Conservation (phyloP, 306 rosid species). For the Corylus heterophylla region DNA sequence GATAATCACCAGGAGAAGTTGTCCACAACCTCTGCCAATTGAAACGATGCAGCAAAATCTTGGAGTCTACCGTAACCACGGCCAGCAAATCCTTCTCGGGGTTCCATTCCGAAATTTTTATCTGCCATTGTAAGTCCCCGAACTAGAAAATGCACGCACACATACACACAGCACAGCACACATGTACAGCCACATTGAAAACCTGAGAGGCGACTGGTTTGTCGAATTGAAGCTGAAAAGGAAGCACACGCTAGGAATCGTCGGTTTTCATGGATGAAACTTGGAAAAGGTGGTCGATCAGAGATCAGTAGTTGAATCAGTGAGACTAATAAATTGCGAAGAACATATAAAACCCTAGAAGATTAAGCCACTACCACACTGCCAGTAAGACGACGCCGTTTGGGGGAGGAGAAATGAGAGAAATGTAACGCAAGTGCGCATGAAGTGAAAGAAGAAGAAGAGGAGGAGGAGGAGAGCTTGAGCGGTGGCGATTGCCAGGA, state of each 20-base stretch:
- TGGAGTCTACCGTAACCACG: constrained; percentile 8
- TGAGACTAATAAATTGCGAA: not conserved
- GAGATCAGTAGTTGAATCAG: not conserved
- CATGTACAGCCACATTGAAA: too few relatives aligned
- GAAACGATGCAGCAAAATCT: constrained; percentile 64
- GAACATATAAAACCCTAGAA: constrained; percentile 1
- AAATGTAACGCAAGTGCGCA: not conserved
- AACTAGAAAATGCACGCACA: too few relatives aligned
- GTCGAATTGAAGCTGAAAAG: too few relatives aligned
- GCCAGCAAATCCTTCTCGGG: too few relatives aligned
- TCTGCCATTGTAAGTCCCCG: too few relatives aligned
- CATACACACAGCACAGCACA: not conserved
- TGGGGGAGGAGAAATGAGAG: not conserved
- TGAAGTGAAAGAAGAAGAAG: too few relatives aligned
- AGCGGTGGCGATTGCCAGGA: too few relatives aligned
- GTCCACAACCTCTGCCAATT: constrained; percentile 99
- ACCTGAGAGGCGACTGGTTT: too few relatives aligned
- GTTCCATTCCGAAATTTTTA: too few relatives aligned
- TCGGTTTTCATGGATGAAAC: constrained; percentile 65
- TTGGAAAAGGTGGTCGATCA: not conserved
- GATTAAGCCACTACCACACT: not conserved
- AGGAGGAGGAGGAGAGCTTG: too few relatives aligned
- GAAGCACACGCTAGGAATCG: constrained; percentile 53
- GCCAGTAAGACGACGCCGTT: not conserved
- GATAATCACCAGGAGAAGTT: constrained; percentile 61